Evolutionary conservation across 345 rosid genomes (phyloP).

Genomic region (Excoecaria cochinchinensis): DNA sequence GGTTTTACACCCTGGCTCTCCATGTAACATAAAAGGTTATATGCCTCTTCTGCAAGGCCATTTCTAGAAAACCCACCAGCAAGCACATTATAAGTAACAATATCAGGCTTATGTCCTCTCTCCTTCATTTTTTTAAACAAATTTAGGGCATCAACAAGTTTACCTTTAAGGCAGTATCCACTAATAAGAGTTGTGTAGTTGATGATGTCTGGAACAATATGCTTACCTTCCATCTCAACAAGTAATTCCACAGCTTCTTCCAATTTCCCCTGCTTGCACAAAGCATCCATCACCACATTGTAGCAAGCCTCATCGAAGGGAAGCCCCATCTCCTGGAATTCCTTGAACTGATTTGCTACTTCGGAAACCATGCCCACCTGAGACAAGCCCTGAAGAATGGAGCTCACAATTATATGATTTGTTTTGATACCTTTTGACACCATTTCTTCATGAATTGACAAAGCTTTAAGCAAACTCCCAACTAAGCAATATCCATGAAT

Average conservation of each 20-base stretch:
- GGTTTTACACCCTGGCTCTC: constrained; percentile 48
- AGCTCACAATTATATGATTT: constrained; percentile 53
- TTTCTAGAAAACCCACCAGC: constrained; percentile 49
- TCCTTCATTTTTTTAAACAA: constrained; percentile 55
- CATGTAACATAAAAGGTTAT: constrained; percentile 37
- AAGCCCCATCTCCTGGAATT: constrained; percentile 37
- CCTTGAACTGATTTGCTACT: constrained; percentile 39
- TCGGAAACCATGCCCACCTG: constrained; percentile 37
- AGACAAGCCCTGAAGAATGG: constrained; percentile 58
- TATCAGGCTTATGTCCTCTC: constrained; percentile 49
- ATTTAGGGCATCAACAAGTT: constrained; percentile 41
- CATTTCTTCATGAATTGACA: constrained; percentile 46
- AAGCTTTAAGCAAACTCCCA: constrained; percentile 45
- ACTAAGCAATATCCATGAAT: constrained; percentile 48
- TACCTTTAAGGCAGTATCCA: constrained; percentile 59
- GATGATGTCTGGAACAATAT: constrained; percentile 49
- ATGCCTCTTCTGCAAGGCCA: constrained; percentile 41
- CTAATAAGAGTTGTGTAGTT: constrained; percentile 68
- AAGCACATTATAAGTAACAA: constrained; percentile 53
- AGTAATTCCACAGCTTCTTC: constrained; percentile 53
- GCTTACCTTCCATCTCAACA: constrained; percentile 52
- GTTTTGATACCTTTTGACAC: constrained; percentile 45
- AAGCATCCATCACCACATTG: constrained; percentile 48
- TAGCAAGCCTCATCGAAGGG: constrained; percentile 61
- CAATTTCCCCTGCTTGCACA: constrained; percentile 58